phyloP scores from a whole-genome alignment of 129 eudicot genomes.

The Mikania micrantha region DNA sequence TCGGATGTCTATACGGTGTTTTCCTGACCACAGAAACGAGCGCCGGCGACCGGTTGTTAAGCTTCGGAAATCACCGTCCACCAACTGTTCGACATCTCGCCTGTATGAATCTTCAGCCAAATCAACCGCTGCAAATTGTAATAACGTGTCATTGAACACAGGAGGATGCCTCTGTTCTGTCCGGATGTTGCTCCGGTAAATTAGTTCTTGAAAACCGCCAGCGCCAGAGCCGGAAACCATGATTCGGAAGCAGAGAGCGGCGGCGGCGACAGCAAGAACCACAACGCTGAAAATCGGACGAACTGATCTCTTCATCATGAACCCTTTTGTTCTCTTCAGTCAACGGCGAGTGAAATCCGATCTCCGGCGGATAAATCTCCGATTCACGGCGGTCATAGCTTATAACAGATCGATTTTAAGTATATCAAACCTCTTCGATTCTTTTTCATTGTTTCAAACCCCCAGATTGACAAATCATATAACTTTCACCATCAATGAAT shows the following conservation, averaged over 20 bases:
- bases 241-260: conserved; percentile 42
- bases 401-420: conserved; percentile 17
- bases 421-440: conserved; percentile 22
- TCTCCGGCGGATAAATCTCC: not conserved
- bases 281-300: conserved; percentile 46
- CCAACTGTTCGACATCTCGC: conserved; percentile 62
- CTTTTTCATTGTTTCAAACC: conserved; percentile 27
- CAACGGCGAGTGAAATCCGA: conserved; percentile 17
- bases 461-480: not conserved
- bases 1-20: conserved; percentile 41
- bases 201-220: not conserved
- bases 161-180: conserved; percentile 20
- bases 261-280: conserved; percentile 42
- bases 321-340: not conserved
- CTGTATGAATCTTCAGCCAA: conserved; percentile 42
- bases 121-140: conserved; percentile 58
- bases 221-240: conserved; percentile 24
- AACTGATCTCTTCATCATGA: conserved; percentile 47
- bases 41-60: conserved; percentile 37
- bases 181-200: not conserved
- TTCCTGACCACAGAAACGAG: conserved; percentile 56
- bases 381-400: conserved; percentile 7
- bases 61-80: conserved; percentile 51
- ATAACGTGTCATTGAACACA: conserved; percentile 52
- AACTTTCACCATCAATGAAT: not conserved